phyloP scores from a whole-genome alignment of 2,329 filamentous ascomycete species.

The Aureobasidium sp. region DNA sequence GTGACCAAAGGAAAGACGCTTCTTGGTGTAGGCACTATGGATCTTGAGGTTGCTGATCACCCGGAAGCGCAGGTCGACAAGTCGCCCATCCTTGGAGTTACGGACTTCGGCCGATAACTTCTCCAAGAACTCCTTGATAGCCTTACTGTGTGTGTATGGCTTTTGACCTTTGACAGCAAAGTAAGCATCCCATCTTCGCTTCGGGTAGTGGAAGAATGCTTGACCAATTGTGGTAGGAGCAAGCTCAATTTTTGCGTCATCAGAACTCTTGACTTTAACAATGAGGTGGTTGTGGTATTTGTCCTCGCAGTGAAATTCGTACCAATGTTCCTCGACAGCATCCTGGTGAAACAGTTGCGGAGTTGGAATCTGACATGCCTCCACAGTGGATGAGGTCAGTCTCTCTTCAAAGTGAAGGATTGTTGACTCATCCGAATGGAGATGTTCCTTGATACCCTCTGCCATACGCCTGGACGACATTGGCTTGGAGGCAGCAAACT shows the following conservation, averaged over 20 bases:
- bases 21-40: slow-evolving; percentile 16
- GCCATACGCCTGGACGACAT: background rate
- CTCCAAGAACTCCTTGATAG: background rate
- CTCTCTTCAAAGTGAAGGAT: background rate
- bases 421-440: background rate
- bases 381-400: slow-evolving; percentile 4
- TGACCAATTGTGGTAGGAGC: background rate
- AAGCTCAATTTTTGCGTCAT: background rate
- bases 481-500: background rate
- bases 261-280: slow-evolving; percentile 2
- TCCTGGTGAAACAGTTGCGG: slow-evolving; percentile 2
- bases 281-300: slow-evolving; percentile 5
- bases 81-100: background rate
- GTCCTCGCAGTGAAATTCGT: slow-evolving; percentile 13
- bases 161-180: slow-evolving; percentile 1
- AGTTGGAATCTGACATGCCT: slow-evolving; percentile 6
- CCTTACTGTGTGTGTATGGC: background rate
- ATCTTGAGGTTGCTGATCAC: slow-evolving; percentile 14
- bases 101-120: slow-evolving; percentile 13
- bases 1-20: slow-evolving; percentile 7
- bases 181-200: slow-evolving; percentile 18
- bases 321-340: background rate
- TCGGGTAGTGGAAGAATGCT: slow-evolving; percentile 18
- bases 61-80: background rate
- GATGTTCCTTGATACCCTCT: background rate